Evolutionary conservation across 148 eudicot species (phyloP).

Genomic region (Camellia japonica): DNA sequence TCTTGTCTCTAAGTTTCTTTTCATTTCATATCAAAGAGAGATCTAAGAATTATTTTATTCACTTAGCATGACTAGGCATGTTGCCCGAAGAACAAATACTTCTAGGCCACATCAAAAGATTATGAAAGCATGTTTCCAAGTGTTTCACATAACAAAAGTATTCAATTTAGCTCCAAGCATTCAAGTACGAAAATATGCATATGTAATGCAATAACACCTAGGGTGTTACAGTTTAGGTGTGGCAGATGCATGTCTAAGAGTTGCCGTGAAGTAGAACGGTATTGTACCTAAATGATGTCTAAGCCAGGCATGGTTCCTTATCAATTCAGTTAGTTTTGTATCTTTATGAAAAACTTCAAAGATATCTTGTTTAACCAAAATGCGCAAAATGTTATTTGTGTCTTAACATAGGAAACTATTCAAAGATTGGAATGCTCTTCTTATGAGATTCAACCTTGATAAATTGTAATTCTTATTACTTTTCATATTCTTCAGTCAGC

Average conservation of each 20-base stretch:
- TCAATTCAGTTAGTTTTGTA: not conserved
- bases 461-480: not conserved
- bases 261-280: not conserved
- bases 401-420: not conserved
- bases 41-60: no score
- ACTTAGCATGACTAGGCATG: no score
- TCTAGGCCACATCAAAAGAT: no score
- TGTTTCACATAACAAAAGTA: no score
- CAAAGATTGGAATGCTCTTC: not conserved
- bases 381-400: not conserved
- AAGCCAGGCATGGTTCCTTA: not conserved
- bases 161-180: no score
- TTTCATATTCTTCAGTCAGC: constrained; percentile 27
- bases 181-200: no score
- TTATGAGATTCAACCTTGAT: not conserved
- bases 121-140: no score
- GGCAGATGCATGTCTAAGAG: not conserved
- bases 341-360: not conserved
- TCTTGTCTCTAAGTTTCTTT: no score
- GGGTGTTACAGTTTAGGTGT: not conserved
- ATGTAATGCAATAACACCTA: not conserved
- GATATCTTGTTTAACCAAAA: not conserved
- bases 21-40: no score
- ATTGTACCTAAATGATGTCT: not conserved
- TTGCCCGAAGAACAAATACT: no score